Evolutionary conservation across 2,329 filamentous ascomycete species (phyloP).

Genomic region (Monosporascus cannonballus): DNA sequence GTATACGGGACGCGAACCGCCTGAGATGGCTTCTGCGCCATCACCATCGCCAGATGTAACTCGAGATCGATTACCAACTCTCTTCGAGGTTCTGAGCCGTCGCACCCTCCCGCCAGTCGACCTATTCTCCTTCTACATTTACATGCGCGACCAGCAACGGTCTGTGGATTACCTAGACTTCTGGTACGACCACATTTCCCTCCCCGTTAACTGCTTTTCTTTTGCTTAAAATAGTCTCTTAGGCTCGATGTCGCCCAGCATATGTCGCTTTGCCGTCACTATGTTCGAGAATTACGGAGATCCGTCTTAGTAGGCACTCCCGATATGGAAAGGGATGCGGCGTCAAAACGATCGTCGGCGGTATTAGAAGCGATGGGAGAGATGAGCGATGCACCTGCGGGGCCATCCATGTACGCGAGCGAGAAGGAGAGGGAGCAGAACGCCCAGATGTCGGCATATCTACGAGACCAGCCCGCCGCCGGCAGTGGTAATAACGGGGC

Average conservation of each 20-base stretch:
- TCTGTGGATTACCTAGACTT: conserved; percentile 98
- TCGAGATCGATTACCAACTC: conserved; percentile 83
- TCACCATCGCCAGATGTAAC: conserved; percentile 53
- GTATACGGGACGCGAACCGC: conserved; percentile 18
- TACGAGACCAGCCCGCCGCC: conserved; percentile 59
- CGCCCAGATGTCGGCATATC: conserved; percentile 84
- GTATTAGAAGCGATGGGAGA: conserved; percentile 71
- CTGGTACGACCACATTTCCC: conserved; percentile 54
- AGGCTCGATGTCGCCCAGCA: conserved; percentile 99
- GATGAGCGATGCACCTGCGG: conserved; percentile 51
- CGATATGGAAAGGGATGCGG: conserved; percentile 71
- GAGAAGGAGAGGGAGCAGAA: conserved; percentile 75
- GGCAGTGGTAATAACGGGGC: conserved; percentile 21
- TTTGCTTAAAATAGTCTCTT: conserved; percentile 13
- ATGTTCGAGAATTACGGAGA: conserved; percentile 88
- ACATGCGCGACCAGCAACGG: conserved; percentile 97
- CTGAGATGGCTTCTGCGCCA: conserved; percentile 31
- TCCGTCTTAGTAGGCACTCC: conserved; percentile 92
- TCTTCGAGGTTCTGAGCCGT: conserved; percentile 92
- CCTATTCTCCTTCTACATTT: conserved; percentile 98
- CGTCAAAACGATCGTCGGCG: conserved; percentile 79
- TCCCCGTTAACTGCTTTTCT: conserved; percentile 3
- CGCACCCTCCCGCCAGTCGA: conserved; percentile 94
- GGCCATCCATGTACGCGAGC: conserved; percentile 56
- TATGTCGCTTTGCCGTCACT: conserved; percentile 95